Base-by-base conservation (phyloP, 306 rosid species). In the Ammopiptanthus mongolicus region DNA sequence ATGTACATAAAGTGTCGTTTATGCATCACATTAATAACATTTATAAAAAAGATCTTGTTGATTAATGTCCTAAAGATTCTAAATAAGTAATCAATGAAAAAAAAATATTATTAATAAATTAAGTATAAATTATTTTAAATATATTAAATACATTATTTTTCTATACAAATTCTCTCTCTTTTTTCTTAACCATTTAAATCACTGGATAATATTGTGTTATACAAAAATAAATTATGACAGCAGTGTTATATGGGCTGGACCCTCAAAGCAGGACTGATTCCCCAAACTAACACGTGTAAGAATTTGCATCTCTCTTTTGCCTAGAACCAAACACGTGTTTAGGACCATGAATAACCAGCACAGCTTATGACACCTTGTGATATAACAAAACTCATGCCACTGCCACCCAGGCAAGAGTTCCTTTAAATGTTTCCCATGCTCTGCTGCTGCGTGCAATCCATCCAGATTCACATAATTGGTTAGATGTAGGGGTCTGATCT, bases 201-300 rank as follows among this genome's bases (percentile, higher is more conserved):
- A n/a, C n/a, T n/a, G n/a, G n/a, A n/a, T n/a, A n/a, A n/a, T n/a
- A n/a, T n/a, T n/a, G n/a, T n/a, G n/a, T n/a, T n/a, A n/a, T n/a
- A n/a, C 33, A 44, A 63, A 6, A 42, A 3, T 22, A 6, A 42
- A 3, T 22, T 8, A 11, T 8, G 5, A 18, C 57, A 25, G 47
- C 68, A 44, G 0, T 74, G 53, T 53, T 82, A 13, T 71, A 56
- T 70, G 82, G 84, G 84, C 82, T 80, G 84, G 82, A 76, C 87
- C 82, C 87, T 80, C 83, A 4, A 84, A 21, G 85, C 50, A 60
- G 80, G 87, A 84, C 80, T 77, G 73, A 84, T 80, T 60, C 80
- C 60, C 82, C 22, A 42, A 71, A 10, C 47, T 25, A 1, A 65
- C 71, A 77, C 82, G 72, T 72, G 79, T 72, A 65, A 18, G 1